Percentiles rank a stretch among this genome's conserved stretches.
These are phyloP conservation scores for Trichosanthes truncata DNA, from an alignment of 306 rosid genomes.

Conservation along the genomic window DNA sequence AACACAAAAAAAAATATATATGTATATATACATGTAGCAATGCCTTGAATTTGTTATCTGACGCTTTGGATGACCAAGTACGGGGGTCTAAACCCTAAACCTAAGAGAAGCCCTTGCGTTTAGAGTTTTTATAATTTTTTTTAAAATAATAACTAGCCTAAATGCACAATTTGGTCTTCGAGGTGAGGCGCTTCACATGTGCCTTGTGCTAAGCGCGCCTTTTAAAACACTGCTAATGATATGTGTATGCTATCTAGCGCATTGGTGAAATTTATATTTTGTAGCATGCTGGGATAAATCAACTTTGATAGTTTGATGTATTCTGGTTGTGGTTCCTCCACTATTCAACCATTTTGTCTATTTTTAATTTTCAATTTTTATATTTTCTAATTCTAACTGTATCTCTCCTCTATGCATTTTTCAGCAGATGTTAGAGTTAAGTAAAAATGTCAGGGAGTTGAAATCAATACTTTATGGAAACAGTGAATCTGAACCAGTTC, in stretches of 20 bases:
- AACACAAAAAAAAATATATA: too few species aligned
- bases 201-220: too few species aligned
- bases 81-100: too few species aligned
- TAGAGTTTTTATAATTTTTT: too few species aligned
- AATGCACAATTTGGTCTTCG: too few species aligned
- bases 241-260: background rate
- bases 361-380: background rate
- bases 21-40: too few species aligned
- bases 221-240: too few species aligned
- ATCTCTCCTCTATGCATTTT: slow-evolving; percentile 5
- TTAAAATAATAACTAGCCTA: too few species aligned
- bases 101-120: too few species aligned
- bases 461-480: slow-evolving; percentile 84
- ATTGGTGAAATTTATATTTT: background rate
- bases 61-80: too few species aligned
- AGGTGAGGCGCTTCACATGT: too few species aligned
- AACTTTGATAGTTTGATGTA: background rate
- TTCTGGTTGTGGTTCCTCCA: background rate
- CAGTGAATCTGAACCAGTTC: slow-evolving; percentile 88
- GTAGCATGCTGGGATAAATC: background rate
- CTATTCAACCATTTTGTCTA: background rate
- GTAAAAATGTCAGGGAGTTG: slow-evolving; percentile 74
- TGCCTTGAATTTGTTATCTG: too few species aligned
- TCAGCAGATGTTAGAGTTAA: slow-evolving; percentile 61
- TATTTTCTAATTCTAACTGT: slow-evolving; percentile 12